Percentiles rank a stretch among this genome's conserved stretches.
These are phyloP conservation scores for Penicillium sp. DNA, from an alignment of 2,329 filamentous ascomycete species.

Conservation along the genomic window DNA sequence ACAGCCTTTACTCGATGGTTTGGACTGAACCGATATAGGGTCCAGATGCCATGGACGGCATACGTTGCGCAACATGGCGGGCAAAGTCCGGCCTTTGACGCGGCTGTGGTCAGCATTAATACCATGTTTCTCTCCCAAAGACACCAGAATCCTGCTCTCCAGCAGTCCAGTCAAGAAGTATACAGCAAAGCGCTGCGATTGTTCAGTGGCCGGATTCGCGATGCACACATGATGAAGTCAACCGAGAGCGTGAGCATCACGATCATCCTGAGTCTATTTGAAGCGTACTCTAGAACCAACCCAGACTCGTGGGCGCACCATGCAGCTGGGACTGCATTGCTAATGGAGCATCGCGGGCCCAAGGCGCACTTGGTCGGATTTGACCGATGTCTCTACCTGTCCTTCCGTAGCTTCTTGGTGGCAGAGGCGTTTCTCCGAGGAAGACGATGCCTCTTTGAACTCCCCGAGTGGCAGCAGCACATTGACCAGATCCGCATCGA, in stretches of 20 bases:
- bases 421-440: slow-evolving; percentile 28
- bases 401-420: slow-evolving; percentile 31
- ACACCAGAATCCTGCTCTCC: slow-evolving; percentile 18
- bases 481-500: slow-evolving; percentile 25
- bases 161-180: slow-evolving; percentile 25
- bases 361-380: slow-evolving; percentile 25
- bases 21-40: slow-evolving; percentile 20
- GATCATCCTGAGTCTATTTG: slow-evolving; percentile 31
- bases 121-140: slow-evolving; percentile 25
- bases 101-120: slow-evolving; percentile 25
- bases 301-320: slow-evolving; percentile 30
- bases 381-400: slow-evolving; percentile 29
- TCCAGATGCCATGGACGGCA: slow-evolving; percentile 18
- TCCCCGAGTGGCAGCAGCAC: slow-evolving; percentile 27
- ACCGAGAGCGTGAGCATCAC: slow-evolving; percentile 30
- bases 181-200: slow-evolving; percentile 27
- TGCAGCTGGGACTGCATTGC: slow-evolving; percentile 26
- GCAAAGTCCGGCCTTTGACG: slow-evolving; percentile 19
- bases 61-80: slow-evolving; percentile 18
- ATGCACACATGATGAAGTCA: slow-evolving; percentile 20
- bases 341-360: slow-evolving; percentile 30
- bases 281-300: slow-evolving; percentile 30
- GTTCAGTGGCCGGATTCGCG: slow-evolving; percentile 24
- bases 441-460: slow-evolving; percentile 27
- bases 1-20: slow-evolving; percentile 20